Percentiles rank a stretch among this genome's conserved stretches.
These are phyloP conservation scores for Xerocomellus intermedius DNA, from an alignment of 768 basidiomycete genomes.

Conservation along the genomic window DNA sequence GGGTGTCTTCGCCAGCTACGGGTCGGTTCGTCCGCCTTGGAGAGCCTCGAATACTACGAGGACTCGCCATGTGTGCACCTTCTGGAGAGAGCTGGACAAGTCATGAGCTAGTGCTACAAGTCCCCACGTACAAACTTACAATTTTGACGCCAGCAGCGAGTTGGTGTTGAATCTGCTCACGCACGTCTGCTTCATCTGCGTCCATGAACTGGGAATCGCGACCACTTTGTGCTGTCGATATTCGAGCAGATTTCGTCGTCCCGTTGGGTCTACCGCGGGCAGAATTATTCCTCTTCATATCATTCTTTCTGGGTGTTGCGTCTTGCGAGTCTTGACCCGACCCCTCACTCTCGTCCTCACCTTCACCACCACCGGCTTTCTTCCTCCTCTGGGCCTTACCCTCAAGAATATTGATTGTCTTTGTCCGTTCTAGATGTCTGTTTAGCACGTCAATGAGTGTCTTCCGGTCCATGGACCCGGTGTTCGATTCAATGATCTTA, in stretches of 20 bases:
- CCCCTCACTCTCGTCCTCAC: constrained; percentile 35
- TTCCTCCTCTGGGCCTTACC: constrained; percentile 48
- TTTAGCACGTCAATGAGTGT: constrained; percentile 77
- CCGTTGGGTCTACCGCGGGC: constrained; percentile 31
- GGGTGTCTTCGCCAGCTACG: constrained; percentile 36
- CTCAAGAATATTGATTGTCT: constrained; percentile 84
- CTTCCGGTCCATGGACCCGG: constrained; percentile 71
- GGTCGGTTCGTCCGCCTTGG: constrained; percentile 53
- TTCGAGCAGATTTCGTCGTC: constrained; percentile 33
- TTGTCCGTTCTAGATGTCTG: constrained; percentile 76
- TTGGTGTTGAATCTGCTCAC: constrained; percentile 86
- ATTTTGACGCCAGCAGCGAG: constrained; percentile 71
- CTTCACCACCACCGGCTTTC: constrained; percentile 33
- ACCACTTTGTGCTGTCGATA: constrained; percentile 45
- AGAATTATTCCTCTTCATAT: constrained; percentile 38
- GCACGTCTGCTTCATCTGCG: constrained; percentile 78
- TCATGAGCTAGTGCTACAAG: constrained; percentile 13
- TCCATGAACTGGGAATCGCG: constrained; percentile 86
- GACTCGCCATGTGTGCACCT: constrained; percentile 57
- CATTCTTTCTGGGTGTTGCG: constrained; percentile 57
- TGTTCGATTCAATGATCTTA: constrained; percentile 62
- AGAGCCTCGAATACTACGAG: constrained; percentile 67
- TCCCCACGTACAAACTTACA: constrained; percentile 40
- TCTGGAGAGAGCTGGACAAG: constrained; percentile 58
- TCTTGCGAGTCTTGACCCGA: constrained; percentile 52